Base-by-base conservation (phyloP, 129 eudicot genomes). In the Scalesia atractyloides region DNA sequence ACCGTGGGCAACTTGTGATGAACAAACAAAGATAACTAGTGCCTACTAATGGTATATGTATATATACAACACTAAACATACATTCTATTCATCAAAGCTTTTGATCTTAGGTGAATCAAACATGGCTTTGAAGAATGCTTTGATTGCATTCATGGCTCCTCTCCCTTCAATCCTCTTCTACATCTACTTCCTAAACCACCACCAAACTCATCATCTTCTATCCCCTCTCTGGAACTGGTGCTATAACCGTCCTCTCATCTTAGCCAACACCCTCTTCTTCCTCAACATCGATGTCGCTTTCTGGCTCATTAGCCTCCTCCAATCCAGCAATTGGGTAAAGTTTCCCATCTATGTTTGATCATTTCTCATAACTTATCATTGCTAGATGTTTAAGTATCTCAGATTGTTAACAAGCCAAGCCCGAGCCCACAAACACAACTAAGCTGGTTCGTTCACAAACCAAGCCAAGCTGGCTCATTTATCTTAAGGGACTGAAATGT, bases 311-410 rank as follows among this genome's bases (percentile, higher is more conserved):
- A 86, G 91, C 37, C 83, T 82, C 66, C 81, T 95, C 51, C 96
- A 88, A 46, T 83, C 96, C 50, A 90, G 88, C 87, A 91, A 95
- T 56, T 93, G 98, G 98, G 98, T 93, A 46, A 20, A 10, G 4
- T n/a, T 51, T 51, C 46, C 24, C 5, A 72, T 58, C 30, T 30
- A 49, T 7, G 17, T 49, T 48, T 14, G 1, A 13, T 49, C 18
- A 5, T 49, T 1, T 13, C 3, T 49, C 19, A 49, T 49, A 7
- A 15, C 5, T 4, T 13, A 49, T 49, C n/a, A 2, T 50, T n/a
- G 9, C 1, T 50, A 16, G 46, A 7, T 11, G 10, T 41, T 41
- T 41, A 41, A 41, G 46, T 41, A 41, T 41, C 46, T 2, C 44
- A 6, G 44, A 9, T 10, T 39, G 44, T 41, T 41, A 41, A 41